These are phyloP conservation scores for Quercus bicolor DNA, from an alignment of 306 rosid species.

Conservation along the genomic window DNA sequence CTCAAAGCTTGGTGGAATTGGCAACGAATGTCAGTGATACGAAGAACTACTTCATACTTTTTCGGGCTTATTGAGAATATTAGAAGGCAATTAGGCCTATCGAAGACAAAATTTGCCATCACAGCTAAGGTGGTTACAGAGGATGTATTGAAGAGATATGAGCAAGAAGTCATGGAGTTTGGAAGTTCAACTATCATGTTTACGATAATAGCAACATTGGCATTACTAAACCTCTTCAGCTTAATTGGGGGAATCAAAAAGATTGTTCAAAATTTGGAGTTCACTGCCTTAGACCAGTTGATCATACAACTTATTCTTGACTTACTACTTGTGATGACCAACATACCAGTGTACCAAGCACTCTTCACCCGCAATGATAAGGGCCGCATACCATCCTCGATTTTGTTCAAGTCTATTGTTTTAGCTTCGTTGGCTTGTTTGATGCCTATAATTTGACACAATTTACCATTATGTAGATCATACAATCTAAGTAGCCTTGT, in stretches of 20 bases:
- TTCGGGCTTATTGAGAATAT: not conserved
- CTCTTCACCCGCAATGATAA: slow-evolving; percentile 52
- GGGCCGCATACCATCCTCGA: slow-evolving; percentile 41
- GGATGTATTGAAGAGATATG: slow-evolving; percentile 43
- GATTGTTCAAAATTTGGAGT: not conserved
- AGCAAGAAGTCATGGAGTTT: slow-evolving; percentile 55
- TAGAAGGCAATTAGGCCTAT: slow-evolving; percentile 40
- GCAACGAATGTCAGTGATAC: too few species aligned
- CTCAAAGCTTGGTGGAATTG: too few species aligned
- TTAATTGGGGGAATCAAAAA: not conserved
- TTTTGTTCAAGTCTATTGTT: slow-evolving; percentile 40
- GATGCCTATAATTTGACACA: not conserved
- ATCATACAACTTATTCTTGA: slow-evolving; percentile 21
- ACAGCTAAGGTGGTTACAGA: slow-evolving; percentile 46
- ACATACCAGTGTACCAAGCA: slow-evolving; percentile 42
- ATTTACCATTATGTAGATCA: too few species aligned
- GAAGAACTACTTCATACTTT: too few species aligned
- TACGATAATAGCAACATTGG: too few species aligned
- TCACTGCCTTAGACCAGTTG: slow-evolving; percentile 9
- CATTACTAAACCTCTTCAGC: too few species aligned
- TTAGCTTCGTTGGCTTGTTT: slow-evolving; percentile 36
- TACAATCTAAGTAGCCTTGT: too few species aligned
- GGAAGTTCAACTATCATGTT: slow-evolving; percentile 49
- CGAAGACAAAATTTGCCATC: slow-evolving; percentile 43
- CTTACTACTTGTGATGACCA: slow-evolving; percentile 15